phyloP scores from a whole-genome alignment of 768 basidiomycete genomes.

The Paxillus ammoniavirescens region DNA sequence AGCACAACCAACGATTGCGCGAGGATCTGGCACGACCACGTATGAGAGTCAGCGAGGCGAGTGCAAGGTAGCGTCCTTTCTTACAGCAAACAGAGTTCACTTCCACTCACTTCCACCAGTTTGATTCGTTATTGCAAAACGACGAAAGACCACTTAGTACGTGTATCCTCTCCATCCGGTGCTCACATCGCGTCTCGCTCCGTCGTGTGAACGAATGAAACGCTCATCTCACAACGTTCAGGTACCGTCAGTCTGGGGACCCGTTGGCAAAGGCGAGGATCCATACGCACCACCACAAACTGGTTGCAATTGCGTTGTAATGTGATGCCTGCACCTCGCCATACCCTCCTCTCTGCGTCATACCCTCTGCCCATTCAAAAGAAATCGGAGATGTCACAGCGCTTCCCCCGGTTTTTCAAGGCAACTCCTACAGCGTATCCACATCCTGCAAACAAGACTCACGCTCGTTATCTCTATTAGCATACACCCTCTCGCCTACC shows the following conservation, averaged over 20 bases:
- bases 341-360: slow-evolving; percentile 34
- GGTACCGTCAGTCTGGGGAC: slow-evolving; percentile 95
- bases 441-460: slow-evolving; percentile 19
- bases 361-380: slow-evolving; percentile 23
- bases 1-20: slow-evolving; percentile 88
- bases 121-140: slow-evolving; percentile 93
- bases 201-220: not conserved
- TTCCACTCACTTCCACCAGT: slow-evolving; percentile 39
- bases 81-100: slow-evolving; percentile 1
- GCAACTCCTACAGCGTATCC: slow-evolving; percentile 1
- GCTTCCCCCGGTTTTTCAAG: not conserved
- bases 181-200: not conserved
- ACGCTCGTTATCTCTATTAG: slow-evolving; percentile 30
- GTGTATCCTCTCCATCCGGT: slow-evolving; percentile 24
- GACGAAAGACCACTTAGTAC: slow-evolving; percentile 85
- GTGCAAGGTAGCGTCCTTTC: slow-evolving; percentile 57
- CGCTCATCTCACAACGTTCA: slow-evolving; percentile 29
- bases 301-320: slow-evolving; percentile 70
- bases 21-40: slow-evolving; percentile 91
- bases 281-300: slow-evolving; percentile 84
- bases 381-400: not conserved
- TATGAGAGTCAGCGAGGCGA: slow-evolving; percentile 89
- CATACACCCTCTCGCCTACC: slow-evolving; percentile 21
- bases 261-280: slow-evolving; percentile 84
- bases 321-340: slow-evolving; percentile 45